phyloP scores from a whole-genome alignment of 495 filamentous ascomycete species.

The Aspergillus ellipticus region DNA sequence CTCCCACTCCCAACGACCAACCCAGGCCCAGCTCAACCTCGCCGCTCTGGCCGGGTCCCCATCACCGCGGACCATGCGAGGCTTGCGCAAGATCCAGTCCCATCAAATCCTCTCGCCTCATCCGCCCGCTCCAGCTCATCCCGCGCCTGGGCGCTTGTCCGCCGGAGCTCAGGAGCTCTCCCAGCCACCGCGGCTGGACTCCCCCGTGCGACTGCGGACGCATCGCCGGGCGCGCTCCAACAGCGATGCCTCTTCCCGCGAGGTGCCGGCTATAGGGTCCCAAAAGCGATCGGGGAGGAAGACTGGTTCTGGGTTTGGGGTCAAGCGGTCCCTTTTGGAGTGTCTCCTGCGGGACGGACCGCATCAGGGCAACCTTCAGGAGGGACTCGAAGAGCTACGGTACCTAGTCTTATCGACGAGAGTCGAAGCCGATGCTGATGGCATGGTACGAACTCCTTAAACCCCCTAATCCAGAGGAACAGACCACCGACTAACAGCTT shows the following conservation, averaged over 20 bases:
- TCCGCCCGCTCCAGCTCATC: conserved; percentile 33
- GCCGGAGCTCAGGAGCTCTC: conserved; percentile 20
- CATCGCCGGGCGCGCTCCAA: conserved; percentile 66
- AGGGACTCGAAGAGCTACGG: conserved; percentile 69
- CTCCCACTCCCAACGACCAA: conserved; percentile 7
- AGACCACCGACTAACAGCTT: conserved; percentile 11
- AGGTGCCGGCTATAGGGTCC: conserved; percentile 34
- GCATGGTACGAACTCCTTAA: conserved; percentile 66
- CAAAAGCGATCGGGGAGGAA: conserved; percentile 51
- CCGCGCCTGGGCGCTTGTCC: conserved; percentile 25
- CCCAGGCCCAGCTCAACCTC: conserved; percentile 25
- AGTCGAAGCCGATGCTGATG: conserved; percentile 78
- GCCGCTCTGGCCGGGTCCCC: conserved; percentile 35
- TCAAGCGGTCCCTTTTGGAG: conserved; percentile 61
- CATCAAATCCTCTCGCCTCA: conserved; percentile 47
- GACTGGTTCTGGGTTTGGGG: conserved; percentile 51
- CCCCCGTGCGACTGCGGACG: conserved; percentile 32
- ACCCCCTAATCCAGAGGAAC: too few species aligned
- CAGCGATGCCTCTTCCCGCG: conserved; percentile 58
- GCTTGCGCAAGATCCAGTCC: conserved; percentile 51
- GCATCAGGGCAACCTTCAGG: conserved; percentile 59
- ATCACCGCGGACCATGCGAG: conserved; percentile 47
- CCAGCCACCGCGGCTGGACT: conserved; percentile 16
- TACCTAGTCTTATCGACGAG: conserved; percentile 74
- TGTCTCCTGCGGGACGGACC: conserved; percentile 67